Conservation (phyloP, 2,329 filamentous ascomycete genomes). For the Ophiocordyceps unilateralis region DNA sequence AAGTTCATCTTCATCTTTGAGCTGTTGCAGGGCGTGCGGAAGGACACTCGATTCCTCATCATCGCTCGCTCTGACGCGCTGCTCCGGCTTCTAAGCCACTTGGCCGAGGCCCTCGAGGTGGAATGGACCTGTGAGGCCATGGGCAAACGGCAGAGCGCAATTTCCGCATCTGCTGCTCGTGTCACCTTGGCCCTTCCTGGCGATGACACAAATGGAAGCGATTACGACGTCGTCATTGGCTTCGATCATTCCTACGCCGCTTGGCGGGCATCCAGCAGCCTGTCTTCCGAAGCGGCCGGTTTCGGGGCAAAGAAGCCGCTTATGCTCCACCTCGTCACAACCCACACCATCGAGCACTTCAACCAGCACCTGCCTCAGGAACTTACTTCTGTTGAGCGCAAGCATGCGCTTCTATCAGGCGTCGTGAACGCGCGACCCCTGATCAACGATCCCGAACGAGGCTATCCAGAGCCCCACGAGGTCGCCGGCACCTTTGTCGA, state of each 20-base stretch:
- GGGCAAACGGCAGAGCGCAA: slow-evolving; percentile 8
- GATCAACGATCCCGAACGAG: slow-evolving; percentile 22
- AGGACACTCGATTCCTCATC: slow-evolving; percentile 32
- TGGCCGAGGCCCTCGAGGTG: slow-evolving; percentile 24
- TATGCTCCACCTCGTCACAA: slow-evolving; percentile 30
- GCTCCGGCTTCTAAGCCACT: slow-evolving; percentile 31
- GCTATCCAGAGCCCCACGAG: slow-evolving; percentile 24
- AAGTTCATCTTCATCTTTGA: slow-evolving; percentile 44
- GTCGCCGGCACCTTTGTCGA: slow-evolving; percentile 29
- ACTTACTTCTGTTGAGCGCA: slow-evolving; percentile 24
- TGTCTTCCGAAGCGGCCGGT: slow-evolving; percentile 1
- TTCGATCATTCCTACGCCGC: slow-evolving; percentile 33
- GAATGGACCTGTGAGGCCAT: slow-evolving; percentile 17
- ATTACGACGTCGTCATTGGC: slow-evolving; percentile 33
- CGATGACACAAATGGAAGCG: slow-evolving; percentile 18
- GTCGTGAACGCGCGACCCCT: slow-evolving; percentile 19
- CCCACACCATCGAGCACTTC: slow-evolving; percentile 38
- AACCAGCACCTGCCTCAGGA: slow-evolving; percentile 23
- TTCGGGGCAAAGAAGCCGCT: slow-evolving; percentile 17
- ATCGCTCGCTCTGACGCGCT: slow-evolving; percentile 31
- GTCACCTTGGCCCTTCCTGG: slow-evolving; percentile 25
- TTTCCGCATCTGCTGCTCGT: slow-evolving; percentile 16
- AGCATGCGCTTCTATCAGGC: slow-evolving; percentile 23
- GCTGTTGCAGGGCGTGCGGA: slow-evolving; percentile 27
- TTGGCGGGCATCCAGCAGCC: slow-evolving; percentile 12